A percentile compares a stretch with the other conserved stretches of the same genome.
phyloP scores from a whole-genome alignment of 106 monocot species.

The Apostasia shenzhenica region DNA sequence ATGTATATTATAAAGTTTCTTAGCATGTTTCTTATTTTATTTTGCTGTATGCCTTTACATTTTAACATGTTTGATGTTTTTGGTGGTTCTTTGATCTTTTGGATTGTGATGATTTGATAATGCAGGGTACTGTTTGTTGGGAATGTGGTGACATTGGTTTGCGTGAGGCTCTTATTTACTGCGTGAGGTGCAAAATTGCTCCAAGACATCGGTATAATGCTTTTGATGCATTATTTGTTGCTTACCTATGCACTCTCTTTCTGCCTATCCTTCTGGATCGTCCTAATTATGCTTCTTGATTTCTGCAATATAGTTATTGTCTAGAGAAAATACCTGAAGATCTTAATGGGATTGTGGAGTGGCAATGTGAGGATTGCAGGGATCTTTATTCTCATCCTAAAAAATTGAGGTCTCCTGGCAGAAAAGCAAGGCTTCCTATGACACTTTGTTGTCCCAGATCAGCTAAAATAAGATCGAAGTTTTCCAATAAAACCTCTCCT shows the following conservation, averaged over 20 bases:
- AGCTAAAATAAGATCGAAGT: no score
- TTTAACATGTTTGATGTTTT: no score
- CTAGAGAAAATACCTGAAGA: neutral
- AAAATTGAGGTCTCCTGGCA: neutral
- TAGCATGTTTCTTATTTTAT: no score
- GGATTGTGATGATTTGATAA: neutral
- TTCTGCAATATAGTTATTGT: neutral
- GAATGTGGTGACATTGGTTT: slow-evolving; percentile 11
- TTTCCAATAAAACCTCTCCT: no score
- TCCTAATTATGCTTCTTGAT: neutral
- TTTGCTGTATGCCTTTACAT: no score
- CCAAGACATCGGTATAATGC: slow-evolving; percentile 9
- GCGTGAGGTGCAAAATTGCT: slow-evolving; percentile 1
- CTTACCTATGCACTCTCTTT: neutral
- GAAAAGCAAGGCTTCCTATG: neutral
- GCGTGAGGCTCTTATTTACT: slow-evolving; percentile 8
- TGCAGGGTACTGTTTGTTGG: neutral
- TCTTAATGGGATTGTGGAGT: no score
- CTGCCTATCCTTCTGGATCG: neutral
- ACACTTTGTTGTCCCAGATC: neutral
- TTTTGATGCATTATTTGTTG: neutral
- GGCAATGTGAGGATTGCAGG: no score
- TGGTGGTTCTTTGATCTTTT: no score
- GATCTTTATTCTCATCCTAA: no score
- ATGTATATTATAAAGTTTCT: no score